These are phyloP conservation scores for Kingdonia uniflora DNA, from an alignment of 164 flowering plant species.

Conservation along the genomic window DNA sequence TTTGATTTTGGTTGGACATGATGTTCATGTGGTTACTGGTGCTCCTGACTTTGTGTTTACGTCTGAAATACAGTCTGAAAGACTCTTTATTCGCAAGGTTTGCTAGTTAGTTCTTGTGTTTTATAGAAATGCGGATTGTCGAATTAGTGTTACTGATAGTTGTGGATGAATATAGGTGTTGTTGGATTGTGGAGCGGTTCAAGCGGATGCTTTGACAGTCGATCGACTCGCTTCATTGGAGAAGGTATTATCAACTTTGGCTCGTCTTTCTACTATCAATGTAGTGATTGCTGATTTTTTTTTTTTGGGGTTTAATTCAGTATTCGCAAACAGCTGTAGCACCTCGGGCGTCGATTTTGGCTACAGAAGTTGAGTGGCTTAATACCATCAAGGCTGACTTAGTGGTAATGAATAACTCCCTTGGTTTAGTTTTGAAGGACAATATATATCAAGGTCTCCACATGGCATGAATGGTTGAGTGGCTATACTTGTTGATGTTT, in stretches of 20 bases:
- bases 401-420: constrained; percentile 52
- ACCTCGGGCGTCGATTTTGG: constrained; percentile 79
- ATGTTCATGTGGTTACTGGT: constrained; percentile 86
- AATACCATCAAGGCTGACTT: constrained; percentile 88
- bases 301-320: constrained; percentile 21
- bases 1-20: constrained; percentile 79
- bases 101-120: neutral
- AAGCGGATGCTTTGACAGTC: constrained; percentile 97
- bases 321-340: constrained; percentile 84
- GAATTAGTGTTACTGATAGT: too few species aligned
- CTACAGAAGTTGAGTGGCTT: constrained; percentile 83
- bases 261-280: too few species aligned
- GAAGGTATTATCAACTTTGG: too few species aligned
- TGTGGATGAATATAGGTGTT: constrained; percentile 39
- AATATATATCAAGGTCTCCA: neutral
- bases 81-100: constrained; percentile 86
- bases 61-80: constrained; percentile 67
- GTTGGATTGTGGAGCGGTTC: constrained; percentile 97
- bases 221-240: constrained; percentile 95
- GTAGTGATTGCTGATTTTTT: neutral
- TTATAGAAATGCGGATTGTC: too few species aligned
- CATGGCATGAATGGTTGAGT: neutral
- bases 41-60: constrained; percentile 95
- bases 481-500: too few species aligned
- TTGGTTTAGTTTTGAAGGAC: too few species aligned